Base-by-base conservation (phyloP, 805 yeast species). In the Cyberlindnera bimundalis region DNA sequence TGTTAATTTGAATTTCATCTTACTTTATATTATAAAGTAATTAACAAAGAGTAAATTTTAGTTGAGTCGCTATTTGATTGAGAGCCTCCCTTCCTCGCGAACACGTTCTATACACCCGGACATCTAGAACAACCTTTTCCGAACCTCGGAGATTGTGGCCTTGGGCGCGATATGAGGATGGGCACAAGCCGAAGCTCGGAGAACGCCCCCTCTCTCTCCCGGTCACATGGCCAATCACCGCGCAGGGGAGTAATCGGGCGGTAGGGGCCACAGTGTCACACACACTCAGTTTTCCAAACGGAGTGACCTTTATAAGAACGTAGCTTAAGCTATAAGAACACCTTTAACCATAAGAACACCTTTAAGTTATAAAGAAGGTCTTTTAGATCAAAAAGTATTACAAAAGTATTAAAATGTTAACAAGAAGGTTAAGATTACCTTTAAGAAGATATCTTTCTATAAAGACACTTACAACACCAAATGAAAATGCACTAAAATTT, bases 401-500 rank as follows among this genome's bases (percentile, higher is more conserved):
- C 15, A 26, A 26, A n/a, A 29, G 32, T 8, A n/a, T 5, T 21
- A 29, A 15, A 31, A 9, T 11, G 17, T 17, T 29, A 19, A 29
- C 21, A 29, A 29, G n/a, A 29, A 5, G 21, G 12, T 7, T 7
- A 11, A 28, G 8, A 16, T 13, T 3, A 11, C 24, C 19, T 13
- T 30, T 30, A 8, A 11, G 15, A 14, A 42, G 58, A 45, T 37
- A 16, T 13, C 47, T 55, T 7, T 51, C 58, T 3, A 60, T 69
- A 33, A 66, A 73, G 47, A 66, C 87, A 0, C 56, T 73, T 15
- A 67, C 81, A 2, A 84, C 93, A 0, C 93, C 93, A 12, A 83
- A 83, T 54, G 85, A 79, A 38, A 79, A 84, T 59, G 89, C 93
- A 1, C 62, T 84, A 40, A 84, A 84, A 55, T 84, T 81, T 55